Base-by-base conservation (phyloP, 2,329 filamentous ascomycete species). In the Diaporthe velutina region DNA sequence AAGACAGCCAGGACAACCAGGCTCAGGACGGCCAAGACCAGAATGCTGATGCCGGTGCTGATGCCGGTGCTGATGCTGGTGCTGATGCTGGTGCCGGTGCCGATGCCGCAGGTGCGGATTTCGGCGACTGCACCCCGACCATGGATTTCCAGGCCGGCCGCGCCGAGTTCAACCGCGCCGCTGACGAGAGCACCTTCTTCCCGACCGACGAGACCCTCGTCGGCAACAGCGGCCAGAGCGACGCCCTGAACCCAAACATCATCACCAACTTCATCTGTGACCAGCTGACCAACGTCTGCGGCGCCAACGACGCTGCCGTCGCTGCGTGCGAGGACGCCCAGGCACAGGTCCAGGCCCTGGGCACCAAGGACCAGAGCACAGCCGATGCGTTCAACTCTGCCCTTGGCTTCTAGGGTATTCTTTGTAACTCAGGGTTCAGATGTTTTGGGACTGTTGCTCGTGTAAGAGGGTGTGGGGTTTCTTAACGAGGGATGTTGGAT, bases 191-290 rank as follows among this genome's bases (percentile, higher is more conserved):
- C 83, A 93, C 92, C 68, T 94, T 94, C 89, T 90, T 92, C 82
- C 89, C 93, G 70, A 64, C 67, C 64, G 92, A 94, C 80, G n/a
- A n/a, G n/a, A 84, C 90, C 12, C 83, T 89, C 25, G 88, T 93
- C 74, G 88, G 90, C 77, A 85, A 90, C 77, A 85, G 90, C 80
- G 89, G 89, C 70, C 92, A 94, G 83, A 83, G 91, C 79, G 92
- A 93, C 80, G 91, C 92, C 12, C 86, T 93, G 60, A 93, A 94
- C 89, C 92, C 92, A 73, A 90, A 90, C 85, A 94, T 94, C 86
- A 92, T 92, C 84, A 91, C 88, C 79, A 91, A 90, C 83, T 85
- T 88, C 13, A 87, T 92, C 77, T 90, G 89, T 82, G 89, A 91
- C 82, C 88, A 91, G 80, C 84, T 92, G 71, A 88, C 84, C 74